A percentile compares a stretch with the other conserved stretches of the same genome.
These are phyloP conservation scores for Eucalyptus viminalis DNA, from an alignment of 345 rosid genomes.

Conservation along the genomic window DNA sequence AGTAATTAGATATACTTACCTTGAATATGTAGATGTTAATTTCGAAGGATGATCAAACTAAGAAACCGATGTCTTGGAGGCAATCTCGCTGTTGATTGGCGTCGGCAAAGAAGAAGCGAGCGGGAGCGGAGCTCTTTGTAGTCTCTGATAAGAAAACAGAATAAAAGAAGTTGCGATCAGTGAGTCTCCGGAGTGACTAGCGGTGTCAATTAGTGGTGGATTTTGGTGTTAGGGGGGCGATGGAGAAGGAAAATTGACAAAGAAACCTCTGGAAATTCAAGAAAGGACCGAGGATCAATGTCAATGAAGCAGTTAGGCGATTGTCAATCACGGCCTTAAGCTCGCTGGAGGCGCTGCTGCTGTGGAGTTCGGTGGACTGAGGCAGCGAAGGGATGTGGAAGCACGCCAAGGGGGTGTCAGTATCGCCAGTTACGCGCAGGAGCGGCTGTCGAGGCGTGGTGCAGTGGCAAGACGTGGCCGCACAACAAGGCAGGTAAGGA, in stretches of 20 bases:
- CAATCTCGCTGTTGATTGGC: fast-evolving
- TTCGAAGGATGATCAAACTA: not conserved
- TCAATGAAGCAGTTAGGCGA: not conserved
- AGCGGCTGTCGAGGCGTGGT: fast-evolving
- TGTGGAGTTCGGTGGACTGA: not conserved
- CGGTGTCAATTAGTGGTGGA: not conserved
- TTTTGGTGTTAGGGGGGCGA: not conserved
- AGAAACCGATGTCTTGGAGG: not conserved
- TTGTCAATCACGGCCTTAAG: not conserved
- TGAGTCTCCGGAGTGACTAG: not conserved
- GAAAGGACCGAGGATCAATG: not conserved
- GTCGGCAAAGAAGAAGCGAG: not conserved
- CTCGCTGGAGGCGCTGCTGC: not conserved
- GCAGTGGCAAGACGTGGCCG: not conserved
- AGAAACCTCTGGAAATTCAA: not conserved
- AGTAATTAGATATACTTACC: not conserved
- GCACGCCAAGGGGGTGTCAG: not conserved
- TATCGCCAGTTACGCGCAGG: not conserved
- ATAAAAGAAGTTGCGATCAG: not conserved
- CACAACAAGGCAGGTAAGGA: not conserved
- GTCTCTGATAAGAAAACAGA: not conserved
- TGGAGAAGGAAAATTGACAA: not conserved
- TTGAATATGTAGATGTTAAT: not conserved
- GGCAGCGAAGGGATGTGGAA: not conserved
- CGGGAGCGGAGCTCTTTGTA: not conserved